Evolutionary conservation across 345 rosid genomes (phyloP), one percentile per base, ranked within the genome.

Genomic region (Pelargonium nanum): DNA sequence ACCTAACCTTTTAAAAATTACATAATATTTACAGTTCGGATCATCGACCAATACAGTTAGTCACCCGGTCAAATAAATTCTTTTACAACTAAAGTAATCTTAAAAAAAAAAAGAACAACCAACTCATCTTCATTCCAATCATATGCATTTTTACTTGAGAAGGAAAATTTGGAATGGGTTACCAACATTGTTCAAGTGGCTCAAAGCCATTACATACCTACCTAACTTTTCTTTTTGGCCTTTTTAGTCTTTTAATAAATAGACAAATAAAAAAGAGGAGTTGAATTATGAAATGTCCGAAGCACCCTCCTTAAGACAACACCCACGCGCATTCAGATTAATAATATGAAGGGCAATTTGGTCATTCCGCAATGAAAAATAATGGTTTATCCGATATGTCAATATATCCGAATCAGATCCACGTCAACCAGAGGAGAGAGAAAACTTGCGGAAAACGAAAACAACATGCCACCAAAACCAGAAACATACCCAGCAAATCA

Each of bases 351-450:
- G 48, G 48, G 15, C 48, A 40, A 9, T 40, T 40, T 17, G 15
- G 48, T 30, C 40, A 3, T 30, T 30, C 9, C 40, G 10, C 10
- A 40, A 40, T 6, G 15, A 40, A 8, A 15, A 40, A 40, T 40
- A 7, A 40, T 12, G 16, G 48, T 17, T 40, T 40, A 40, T 40
- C 48, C 48, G 15, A 40, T 6, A 6, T 6, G 48, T 9, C 48
- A 30, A 0, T 9, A 12, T 40, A 52, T 52, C 55, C 55, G 22
- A 52, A 19, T 19, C 55, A 52, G 22, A 52, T 52, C 55, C 55
- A 52, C 55, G 55, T 52, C 55, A 52, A 19, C 55, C 21, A 19
- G 22, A 52, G 55, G 55, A 52, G 55, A 52, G 55, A 52, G 55
- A 52, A 20, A 52, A 52, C 55, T 52, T 19, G 21, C 22, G 55